These are phyloP conservation scores for Metschnikowia borealis DNA, from an alignment of 805 yeast genomes.

Conservation along the genomic window DNA sequence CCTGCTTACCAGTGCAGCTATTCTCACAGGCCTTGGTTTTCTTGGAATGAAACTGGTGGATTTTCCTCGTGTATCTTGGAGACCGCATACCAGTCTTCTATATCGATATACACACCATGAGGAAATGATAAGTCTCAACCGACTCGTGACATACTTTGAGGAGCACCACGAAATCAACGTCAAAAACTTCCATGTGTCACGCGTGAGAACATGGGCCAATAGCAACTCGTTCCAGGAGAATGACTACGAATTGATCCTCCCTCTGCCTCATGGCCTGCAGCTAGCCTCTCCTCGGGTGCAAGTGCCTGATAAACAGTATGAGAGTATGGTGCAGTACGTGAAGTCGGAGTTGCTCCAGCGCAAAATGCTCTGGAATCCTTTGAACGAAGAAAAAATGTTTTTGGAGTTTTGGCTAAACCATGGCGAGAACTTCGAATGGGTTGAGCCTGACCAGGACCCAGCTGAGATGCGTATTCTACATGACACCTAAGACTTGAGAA, in stretches of 20 bases:
- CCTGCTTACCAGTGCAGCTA: not conserved
- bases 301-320: conserved; percentile 8
- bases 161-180: conserved; percentile 41
- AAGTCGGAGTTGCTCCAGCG: conserved; percentile 11
- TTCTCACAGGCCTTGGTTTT: not conserved
- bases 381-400: conserved; percentile 33
- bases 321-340: conserved; percentile 6
- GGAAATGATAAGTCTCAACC: conserved; percentile 30
- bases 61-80: conserved; percentile 28
- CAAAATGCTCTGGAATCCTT: conserved; percentile 19
- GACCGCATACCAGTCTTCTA: conserved; percentile 27
- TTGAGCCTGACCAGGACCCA: conserved; percentile 87
- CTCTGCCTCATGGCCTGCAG: conserved; percentile 2
- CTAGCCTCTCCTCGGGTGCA: conserved; percentile 7
- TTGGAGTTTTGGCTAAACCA: conserved; percentile 36
- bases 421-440: conserved; percentile 86
- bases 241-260: conserved; percentile 12
- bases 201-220: conserved; percentile 2
- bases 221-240: conserved; percentile 3
- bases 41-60: not conserved
- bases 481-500: not conserved
- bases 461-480: conserved; percentile 40
- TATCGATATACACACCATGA: conserved; percentile 28
- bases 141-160: conserved; percentile 38
- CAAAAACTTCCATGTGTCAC: conserved; percentile 31